Percentiles rank a stretch among this genome's conserved stretches.
Evolutionary conservation across 495 filamentous ascomycete species (phyloP).

Genomic region (Hypoxylon rickii): DNA sequence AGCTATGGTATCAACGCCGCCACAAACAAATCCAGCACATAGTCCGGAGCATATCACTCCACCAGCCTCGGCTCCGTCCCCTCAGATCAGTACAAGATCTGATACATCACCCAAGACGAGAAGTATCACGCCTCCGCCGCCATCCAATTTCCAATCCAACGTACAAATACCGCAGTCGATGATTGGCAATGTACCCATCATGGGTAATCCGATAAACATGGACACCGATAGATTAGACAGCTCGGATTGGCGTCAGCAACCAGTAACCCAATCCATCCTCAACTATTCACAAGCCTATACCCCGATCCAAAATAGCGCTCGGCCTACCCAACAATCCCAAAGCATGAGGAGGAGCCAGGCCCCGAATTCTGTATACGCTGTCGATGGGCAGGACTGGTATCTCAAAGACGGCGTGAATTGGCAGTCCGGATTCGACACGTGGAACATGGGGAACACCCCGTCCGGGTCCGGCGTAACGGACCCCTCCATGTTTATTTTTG

Average conservation of each 20-base stretch:
- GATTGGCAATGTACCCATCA: constrained; percentile 21
- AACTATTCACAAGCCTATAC: constrained; percentile 15
- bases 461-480: constrained; percentile 21
- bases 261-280: constrained; percentile 10
- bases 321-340: constrained; percentile 17
- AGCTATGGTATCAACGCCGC: constrained; percentile 23
- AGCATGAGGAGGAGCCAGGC: constrained; percentile 24
- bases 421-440: constrained; percentile 53
- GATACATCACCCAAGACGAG: constrained; percentile 38
- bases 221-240: constrained; percentile 9
- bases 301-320: constrained; percentile 12
- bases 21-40: constrained; percentile 27
- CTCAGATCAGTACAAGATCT: no score
- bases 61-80: constrained; percentile 23
- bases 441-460: constrained; percentile 36
- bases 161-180: constrained; percentile 13
- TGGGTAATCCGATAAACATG: constrained; percentile 24
- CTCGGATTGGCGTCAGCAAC: constrained; percentile 19
- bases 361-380: constrained; percentile 39
- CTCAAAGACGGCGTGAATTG: constrained; percentile 55
- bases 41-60: constrained; percentile 33
- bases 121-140: constrained; percentile 21
- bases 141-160: constrained; percentile 25
- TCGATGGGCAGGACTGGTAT: constrained; percentile 57
- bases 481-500: constrained; percentile 36